phyloP scores from a whole-genome alignment of 2,329 filamentous ascomycete genomes.

The Aureobasidium pullulans region DNA sequence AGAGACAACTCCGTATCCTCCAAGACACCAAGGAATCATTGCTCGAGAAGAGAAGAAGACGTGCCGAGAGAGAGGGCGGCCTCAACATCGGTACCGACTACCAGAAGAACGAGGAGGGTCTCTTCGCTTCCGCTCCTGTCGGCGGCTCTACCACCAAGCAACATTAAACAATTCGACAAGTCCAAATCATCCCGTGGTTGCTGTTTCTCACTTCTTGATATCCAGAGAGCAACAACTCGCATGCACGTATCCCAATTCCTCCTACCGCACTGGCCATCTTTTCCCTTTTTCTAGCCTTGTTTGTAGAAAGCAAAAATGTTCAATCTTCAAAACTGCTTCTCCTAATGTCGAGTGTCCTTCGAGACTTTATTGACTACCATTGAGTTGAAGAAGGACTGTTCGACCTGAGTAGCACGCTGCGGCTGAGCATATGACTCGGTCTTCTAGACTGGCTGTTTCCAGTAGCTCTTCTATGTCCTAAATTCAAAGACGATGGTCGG shows the following conservation, averaged over 20 bases:
- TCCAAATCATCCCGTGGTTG: background rate
- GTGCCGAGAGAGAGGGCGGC: constrained; percentile 55
- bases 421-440: too few relatives aligned
- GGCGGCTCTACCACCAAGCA: constrained; percentile 1
- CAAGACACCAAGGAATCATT: constrained; percentile 70
- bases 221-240: background rate
- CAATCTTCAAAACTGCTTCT: background rate
- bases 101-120: constrained; percentile 27
- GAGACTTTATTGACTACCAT: background rate
- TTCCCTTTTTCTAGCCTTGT: background rate
- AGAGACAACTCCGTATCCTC: constrained; percentile 69
- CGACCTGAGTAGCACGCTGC: background rate
- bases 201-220: background rate
- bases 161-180: background rate
- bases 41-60: constrained; percentile 81
- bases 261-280: background rate
- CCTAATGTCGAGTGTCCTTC: background rate
- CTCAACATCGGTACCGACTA: constrained; percentile 22
- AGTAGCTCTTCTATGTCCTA: too few relatives aligned
- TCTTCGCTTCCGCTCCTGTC: constrained; percentile 18
- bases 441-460: too few relatives aligned
- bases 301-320: background rate
- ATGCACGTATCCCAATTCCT: background rate
- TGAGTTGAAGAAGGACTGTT: background rate
- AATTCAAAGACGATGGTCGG: too few relatives aligned